Evolutionary conservation across 345 rosid genomes (phyloP).

Genomic region (Euphorbia pulcherrima): DNA sequence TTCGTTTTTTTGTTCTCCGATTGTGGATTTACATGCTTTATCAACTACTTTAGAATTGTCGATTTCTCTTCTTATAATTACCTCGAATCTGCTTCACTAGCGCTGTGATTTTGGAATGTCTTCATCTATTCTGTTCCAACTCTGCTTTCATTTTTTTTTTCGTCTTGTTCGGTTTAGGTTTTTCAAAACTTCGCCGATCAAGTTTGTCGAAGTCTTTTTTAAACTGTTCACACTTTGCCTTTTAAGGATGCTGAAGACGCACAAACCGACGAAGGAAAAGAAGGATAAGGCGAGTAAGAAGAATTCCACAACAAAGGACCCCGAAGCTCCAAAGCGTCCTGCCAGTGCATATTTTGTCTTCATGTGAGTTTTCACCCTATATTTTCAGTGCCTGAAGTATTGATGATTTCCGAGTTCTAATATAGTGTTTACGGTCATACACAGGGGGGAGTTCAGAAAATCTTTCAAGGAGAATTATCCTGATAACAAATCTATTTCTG

Average conservation of each 20-base stretch:
- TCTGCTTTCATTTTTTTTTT: too few species aligned
- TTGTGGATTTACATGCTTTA: neutral
- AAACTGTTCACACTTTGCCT: neutral
- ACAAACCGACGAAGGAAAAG: conserved; percentile 17
- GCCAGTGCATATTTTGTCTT: conserved; percentile 26
- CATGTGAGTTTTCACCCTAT: conserved; percentile 19
- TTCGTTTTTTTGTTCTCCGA: neutral
- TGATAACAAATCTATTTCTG: conserved; percentile 29
- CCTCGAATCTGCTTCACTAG: neutral
- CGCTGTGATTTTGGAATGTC: neutral
- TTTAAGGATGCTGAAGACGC: conserved; percentile 19
- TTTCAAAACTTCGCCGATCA: neutral
- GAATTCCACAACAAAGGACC: conserved; percentile 9
- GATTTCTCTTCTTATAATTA: neutral
- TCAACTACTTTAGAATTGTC: neutral
- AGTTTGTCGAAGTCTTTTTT: neutral
- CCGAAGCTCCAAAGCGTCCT: conserved; percentile 34
- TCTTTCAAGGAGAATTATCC: conserved; percentile 32
- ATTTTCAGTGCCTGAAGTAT: neutral
- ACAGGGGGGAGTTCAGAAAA: conserved; percentile 36
- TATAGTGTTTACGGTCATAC: neutral
- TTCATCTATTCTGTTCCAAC: neutral
- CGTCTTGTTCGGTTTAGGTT: neutral
- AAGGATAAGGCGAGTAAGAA: conserved; percentile 22
- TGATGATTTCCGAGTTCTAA: neutral